phyloP scores from a whole-genome alignment of 768 basidiomycete species.

The Megacollybia marginata region DNA sequence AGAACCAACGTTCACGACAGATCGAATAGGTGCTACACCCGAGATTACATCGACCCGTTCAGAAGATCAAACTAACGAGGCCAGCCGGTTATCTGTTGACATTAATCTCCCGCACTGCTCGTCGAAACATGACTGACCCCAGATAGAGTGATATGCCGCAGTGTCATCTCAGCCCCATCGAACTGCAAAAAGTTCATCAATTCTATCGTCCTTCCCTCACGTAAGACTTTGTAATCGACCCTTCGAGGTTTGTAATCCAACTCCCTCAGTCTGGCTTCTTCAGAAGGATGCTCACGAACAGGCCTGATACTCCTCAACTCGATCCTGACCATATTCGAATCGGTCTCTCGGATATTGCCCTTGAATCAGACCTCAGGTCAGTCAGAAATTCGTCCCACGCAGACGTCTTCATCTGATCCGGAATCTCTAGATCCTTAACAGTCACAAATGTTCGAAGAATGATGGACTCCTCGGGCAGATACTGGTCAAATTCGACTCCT shows the following conservation, averaged over 20 bases:
- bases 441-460: conserved; percentile 64
- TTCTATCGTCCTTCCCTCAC: conserved; percentile 89
- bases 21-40: too few species aligned
- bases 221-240: conserved; percentile 87
- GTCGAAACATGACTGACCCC: too few species aligned
- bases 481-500: conserved; percentile 61
- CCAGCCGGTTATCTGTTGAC: too few species aligned
- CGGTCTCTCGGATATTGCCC: conserved; percentile 88
- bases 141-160: too few species aligned
- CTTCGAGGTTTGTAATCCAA: conserved; percentile 97
- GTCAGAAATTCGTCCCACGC: conserved; percentile 98
- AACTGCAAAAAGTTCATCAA: conserved; percentile 99
- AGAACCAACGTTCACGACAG: too few species aligned
- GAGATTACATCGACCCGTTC: too few species aligned
- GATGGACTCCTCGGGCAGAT: conserved; percentile 42
- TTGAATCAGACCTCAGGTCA: conserved; percentile 72
- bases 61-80: too few species aligned
- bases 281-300: conserved; percentile 52
- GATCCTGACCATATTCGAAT: conserved; percentile 87
- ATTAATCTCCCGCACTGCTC: too few species aligned
- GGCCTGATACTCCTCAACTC: conserved; percentile 74
- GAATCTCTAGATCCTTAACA: conserved; percentile 73
- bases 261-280: conserved; percentile 81
- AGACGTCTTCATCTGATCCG: conserved; percentile 92
- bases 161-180: too few species aligned